Base-by-base conservation (phyloP, 2,329 filamentous ascomycete genomes). In the Pseudonectria buxi region DNA sequence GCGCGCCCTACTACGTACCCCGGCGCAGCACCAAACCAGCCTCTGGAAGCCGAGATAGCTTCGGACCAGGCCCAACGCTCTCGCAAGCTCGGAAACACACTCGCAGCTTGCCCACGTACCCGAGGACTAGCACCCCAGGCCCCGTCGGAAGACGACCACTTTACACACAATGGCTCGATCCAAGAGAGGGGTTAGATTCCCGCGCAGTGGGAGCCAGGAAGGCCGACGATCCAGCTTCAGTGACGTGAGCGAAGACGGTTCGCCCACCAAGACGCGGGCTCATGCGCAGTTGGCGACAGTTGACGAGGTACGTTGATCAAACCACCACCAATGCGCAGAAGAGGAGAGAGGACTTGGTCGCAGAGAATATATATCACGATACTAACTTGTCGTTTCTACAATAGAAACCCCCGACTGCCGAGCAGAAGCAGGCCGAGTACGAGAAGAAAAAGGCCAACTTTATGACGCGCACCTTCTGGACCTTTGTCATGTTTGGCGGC, bases 371-470 rank as follows among this genome's bases (percentile, higher is more conserved):
- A n/a, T n/a, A n/a, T n/a, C n/a, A n/a, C n/a, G n/a, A n/a, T n/a
- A n/a, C n/a, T n/a, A n/a, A n/a, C n/a, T n/a, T 24, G 6, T 18
- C 10, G 22, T 16, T 15, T 16, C 16, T 5, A 7, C 32, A 22
- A 27, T 41, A 74, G 68, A 72, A 70, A 49, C 55, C 61, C 10
- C 52, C 63, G 7, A 54, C 61, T 25, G 51, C 59, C 38, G 61
- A 66, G 30, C 62, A 68, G 42, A 59, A 65, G 41, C 58, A 59
- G 35, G 60, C 62, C 54, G 92, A 95, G 44, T 95, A 94, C 62
- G 88, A 96, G 59, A 96, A 96, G 78, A 98, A 98, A 67, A 95
- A 94, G 69, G 83, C 88, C 62, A 95, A 92, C 61, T 96, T 98
- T 70, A 85, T 95, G 56, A 94, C 88, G 26, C 82, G 92, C 55